A percentile compares a stretch with the other conserved stretches of the same genome.
phyloP scores from a whole-genome alignment of 495 filamentous ascomycete species.

The Chaetomium fimeti region DNA sequence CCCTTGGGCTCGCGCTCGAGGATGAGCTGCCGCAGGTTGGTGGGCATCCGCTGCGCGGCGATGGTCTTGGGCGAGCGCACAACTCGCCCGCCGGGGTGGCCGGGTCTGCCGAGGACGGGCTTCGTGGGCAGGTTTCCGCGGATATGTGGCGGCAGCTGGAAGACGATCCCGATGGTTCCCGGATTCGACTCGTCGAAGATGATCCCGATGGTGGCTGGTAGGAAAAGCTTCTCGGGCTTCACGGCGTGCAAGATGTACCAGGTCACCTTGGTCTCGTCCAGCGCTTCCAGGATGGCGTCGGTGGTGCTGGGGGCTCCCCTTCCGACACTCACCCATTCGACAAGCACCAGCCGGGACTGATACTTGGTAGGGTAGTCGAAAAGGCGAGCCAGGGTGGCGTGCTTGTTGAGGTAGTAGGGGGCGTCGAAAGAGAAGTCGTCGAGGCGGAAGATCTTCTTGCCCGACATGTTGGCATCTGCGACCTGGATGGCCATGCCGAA shows the following conservation, averaged over 20 bases:
- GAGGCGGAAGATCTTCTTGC: conserved; percentile 18
- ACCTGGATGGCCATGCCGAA: conserved; percentile 13
- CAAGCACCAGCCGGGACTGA: conserved; percentile 18
- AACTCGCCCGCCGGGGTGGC: background rate
- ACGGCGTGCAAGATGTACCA: conserved; percentile 21
- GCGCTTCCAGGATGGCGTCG: background rate
- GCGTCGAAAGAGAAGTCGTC: conserved; percentile 18
- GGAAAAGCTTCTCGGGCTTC: conserved; percentile 16
- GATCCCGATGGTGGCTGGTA: conserved; percentile 10
- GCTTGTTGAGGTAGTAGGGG: conserved; percentile 14
- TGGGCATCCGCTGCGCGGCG: conserved; percentile 19
- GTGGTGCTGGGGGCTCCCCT: background rate
- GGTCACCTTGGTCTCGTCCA: conserved; percentile 18
- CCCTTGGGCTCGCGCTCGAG: background rate
- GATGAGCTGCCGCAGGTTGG: conserved; percentile 19
- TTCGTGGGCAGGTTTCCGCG: conserved; percentile 15
- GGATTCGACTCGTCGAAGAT: conserved; percentile 17
- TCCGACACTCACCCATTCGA: conserved; percentile 12
- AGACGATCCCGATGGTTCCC: conserved; percentile 17
- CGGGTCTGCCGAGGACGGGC: background rate
- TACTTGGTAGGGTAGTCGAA: conserved; percentile 21
- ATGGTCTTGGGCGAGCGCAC: conserved; percentile 22
- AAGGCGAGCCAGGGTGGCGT: conserved; percentile 20
- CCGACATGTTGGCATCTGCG: conserved; percentile 2
- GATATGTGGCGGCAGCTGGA: conserved; percentile 21